Evolutionary conservation across 2,329 filamentous ascomycete species (phyloP).

Genomic region (Fusarium pseudoanthophilum): DNA sequence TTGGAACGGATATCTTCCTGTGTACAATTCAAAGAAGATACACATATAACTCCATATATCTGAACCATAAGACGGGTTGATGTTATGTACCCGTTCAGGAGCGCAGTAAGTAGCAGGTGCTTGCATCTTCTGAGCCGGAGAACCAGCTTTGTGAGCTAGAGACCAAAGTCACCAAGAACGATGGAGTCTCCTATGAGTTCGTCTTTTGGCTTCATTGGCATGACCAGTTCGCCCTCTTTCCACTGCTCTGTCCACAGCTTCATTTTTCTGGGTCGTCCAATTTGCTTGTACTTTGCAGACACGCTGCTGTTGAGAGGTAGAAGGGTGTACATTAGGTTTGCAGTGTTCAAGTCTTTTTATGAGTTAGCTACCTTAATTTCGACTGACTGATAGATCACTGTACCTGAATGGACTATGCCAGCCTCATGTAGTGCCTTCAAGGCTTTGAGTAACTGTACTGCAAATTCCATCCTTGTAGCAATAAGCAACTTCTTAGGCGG

Average conservation of each 20-base stretch:
- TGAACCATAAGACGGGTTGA: fast-evolving
- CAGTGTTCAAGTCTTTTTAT: neutral
- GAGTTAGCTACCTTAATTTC: neutral
- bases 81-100: neutral
- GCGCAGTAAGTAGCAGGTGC: neutral
- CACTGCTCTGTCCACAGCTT: neutral
- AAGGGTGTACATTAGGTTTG: neutral
- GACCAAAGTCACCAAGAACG: neutral
- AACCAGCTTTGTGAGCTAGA: fast-evolving
- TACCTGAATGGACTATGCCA: neutral
- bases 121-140: neutral
- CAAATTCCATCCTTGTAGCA: fast-evolving
- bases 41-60: neutral
- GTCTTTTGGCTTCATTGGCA: neutral
- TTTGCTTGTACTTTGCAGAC: neutral
- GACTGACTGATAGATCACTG: no score
- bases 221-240: fast-evolving
- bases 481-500: fast-evolving
- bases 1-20: neutral
- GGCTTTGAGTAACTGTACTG: fast-evolving
- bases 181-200: neutral
- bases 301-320: fast-evolving
- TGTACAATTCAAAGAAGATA: neutral
- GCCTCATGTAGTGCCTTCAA: fast-evolving
- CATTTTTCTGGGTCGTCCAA: neutral